Percentiles rank a stretch among this genome's conserved stretches.
Conservation (phyloP, 192 early-diverging fungal species). For the Jimgerdemannia lactiflua region DNA sequence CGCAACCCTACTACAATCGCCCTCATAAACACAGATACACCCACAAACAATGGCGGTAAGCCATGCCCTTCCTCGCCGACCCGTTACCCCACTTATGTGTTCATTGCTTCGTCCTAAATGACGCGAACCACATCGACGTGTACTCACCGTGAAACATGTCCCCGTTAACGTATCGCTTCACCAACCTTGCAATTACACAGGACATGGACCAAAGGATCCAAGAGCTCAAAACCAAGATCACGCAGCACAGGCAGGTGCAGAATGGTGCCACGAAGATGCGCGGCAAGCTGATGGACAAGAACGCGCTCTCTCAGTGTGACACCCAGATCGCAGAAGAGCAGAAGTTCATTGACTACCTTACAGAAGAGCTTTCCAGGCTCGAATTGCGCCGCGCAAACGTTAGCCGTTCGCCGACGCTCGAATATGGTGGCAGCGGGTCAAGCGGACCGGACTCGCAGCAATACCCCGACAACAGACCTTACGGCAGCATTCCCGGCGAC, state of each 20-base stretch:
- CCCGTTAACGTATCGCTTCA: no score
- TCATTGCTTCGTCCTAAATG: no score
- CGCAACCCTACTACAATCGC: no score
- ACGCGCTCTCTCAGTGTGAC: constrained; percentile 75
- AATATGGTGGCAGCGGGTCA: constrained; percentile 12
- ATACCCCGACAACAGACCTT: constrained; percentile 28
- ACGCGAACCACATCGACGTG: no score
- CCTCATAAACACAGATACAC: no score
- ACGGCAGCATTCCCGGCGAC: neutral
- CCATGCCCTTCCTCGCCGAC: no score
- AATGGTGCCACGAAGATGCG: constrained; percentile 54
- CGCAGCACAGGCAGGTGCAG: constrained; percentile 29
- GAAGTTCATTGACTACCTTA: constrained; percentile 66
- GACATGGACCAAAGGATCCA: constrained; percentile 11
- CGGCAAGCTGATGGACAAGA: constrained; percentile 51
- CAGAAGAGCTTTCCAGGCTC: constrained; percentile 61
- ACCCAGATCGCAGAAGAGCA: constrained; percentile 60
- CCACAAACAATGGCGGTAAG: no score
- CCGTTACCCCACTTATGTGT: no score
- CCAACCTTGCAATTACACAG: no score
- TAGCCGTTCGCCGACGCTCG: constrained; percentile 3
- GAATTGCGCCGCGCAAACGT: constrained; percentile 53
- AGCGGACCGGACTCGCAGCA: constrained; percentile 6
- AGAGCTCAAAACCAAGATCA: constrained; percentile 41
- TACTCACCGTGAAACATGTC: no score